A percentile compares a stretch with the other conserved stretches of the same genome.
Conservation (phyloP, 768 basidiomycete species). For the Lactarius hengduanensis region DNA sequence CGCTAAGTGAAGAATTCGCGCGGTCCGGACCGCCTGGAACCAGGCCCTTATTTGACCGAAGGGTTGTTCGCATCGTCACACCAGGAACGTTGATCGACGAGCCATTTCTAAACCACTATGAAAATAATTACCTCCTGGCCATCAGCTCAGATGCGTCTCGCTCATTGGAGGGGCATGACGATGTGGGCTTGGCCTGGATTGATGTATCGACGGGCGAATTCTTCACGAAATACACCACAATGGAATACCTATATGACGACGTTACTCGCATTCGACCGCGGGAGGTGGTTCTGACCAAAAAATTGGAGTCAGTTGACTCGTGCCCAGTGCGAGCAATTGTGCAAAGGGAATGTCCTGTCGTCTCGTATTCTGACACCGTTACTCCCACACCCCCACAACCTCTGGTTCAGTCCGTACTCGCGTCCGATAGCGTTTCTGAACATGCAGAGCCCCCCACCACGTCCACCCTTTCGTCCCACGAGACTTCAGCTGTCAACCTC, state of each 20-base stretch:
- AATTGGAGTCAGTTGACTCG: slow-evolving; percentile 37
- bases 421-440: slow-evolving; percentile 28
- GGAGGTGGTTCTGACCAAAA: slow-evolving; percentile 70
- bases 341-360: slow-evolving; percentile 52
- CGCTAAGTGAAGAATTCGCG: slow-evolving; percentile 91
- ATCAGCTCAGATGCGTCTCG: slow-evolving; percentile 36
- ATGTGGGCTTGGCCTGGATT: slow-evolving; percentile 84
- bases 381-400: not conserved
- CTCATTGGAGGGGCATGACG: not conserved
- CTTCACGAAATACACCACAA: slow-evolving; percentile 62
- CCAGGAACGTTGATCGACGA: slow-evolving; percentile 95
- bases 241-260: slow-evolving; percentile 70
- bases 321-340: slow-evolving; percentile 52
- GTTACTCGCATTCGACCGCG: slow-evolving; percentile 76
- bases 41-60: slow-evolving; percentile 68
- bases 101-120: slow-evolving; percentile 76
- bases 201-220: slow-evolving; percentile 95
- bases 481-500: slow-evolving; percentile 57
- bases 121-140: slow-evolving; percentile 88
- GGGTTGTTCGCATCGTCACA: slow-evolving; percentile 84
- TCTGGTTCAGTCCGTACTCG: slow-evolving; percentile 6
- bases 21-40: slow-evolving; percentile 44
- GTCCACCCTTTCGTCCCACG: slow-evolving; percentile 37
- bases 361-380: slow-evolving; percentile 45
- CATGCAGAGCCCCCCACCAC: not conserved